Conservation (phyloP, 805 yeast genomes). For the Cyberlindnera saturnus region DNA sequence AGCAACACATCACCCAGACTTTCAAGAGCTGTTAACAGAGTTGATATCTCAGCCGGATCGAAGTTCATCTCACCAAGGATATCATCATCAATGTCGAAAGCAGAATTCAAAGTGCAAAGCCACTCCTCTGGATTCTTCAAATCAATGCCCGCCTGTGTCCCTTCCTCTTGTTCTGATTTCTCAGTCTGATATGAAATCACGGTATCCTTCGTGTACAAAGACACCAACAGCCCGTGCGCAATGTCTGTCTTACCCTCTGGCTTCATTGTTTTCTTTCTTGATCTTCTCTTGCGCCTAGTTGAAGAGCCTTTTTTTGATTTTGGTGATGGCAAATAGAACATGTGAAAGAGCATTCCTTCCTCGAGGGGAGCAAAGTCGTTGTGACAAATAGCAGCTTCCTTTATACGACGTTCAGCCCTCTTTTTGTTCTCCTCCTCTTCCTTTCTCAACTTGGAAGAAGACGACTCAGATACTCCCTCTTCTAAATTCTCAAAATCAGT, state of each 20-base stretch:
- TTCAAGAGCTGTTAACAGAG: constrained; percentile 1
- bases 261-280: no score
- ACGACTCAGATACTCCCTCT: not conserved
- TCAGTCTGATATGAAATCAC: not conserved
- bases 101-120: constrained; percentile 13
- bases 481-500: not conserved
- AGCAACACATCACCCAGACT: not conserved
- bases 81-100: constrained; percentile 16
- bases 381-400: constrained; percentile 12
- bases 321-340: not conserved
- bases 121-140: constrained; percentile 10
- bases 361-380: constrained; percentile 10
- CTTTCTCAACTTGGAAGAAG: not conserved
- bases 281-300: no score
- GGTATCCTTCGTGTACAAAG: not conserved
- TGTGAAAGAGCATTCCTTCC: constrained; percentile 3
- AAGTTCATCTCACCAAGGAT: constrained; percentile 8
- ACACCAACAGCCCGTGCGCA: no score
- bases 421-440: not conserved
- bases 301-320: not conserved
- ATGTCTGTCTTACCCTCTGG: no score
- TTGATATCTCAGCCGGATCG: not conserved
- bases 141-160: no score
- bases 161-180: no score
- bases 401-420: constrained; percentile 2